phyloP scores from a whole-genome alignment of 768 basidiomycete species.

The Hericium coralloides region DNA sequence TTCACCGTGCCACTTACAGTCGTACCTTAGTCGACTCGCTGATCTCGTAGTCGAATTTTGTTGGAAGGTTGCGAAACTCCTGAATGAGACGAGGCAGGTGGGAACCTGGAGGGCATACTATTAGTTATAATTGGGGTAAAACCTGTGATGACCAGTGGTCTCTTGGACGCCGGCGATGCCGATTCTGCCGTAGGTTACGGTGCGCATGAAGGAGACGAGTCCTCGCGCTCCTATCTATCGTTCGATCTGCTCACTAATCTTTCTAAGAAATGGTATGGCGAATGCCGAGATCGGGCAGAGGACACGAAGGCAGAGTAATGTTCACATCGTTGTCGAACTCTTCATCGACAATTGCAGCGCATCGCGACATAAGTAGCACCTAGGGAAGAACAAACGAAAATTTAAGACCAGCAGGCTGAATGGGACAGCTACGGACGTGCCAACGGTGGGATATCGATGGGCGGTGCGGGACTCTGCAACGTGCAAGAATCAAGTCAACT shows the following conservation, averaged over 20 bases:
- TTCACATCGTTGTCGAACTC: slow-evolving; percentile 96
- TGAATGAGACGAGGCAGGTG: not conserved
- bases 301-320: slow-evolving; percentile 63
- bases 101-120: slow-evolving; percentile 38
- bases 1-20: too few species aligned
- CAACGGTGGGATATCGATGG: not conserved
- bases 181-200: slow-evolving; percentile 13
- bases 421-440: not conserved
- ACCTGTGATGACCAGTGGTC: slow-evolving; percentile 47
- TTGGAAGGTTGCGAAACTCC: too few species aligned
- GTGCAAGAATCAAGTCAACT: too few species aligned
- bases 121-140: slow-evolving; percentile 75
- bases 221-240: slow-evolving; percentile 19
- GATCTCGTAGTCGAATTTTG: too few species aligned
- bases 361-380: slow-evolving; percentile 50
- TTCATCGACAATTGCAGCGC: slow-evolving; percentile 55
- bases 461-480: too few species aligned
- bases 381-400: not conserved
- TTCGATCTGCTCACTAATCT: slow-evolving; percentile 33
- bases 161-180: slow-evolving; percentile 17
- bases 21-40: too few species aligned
- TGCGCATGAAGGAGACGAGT: slow-evolving; percentile 53
- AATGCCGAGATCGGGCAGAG: slow-evolving; percentile 56
- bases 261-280: slow-evolving; percentile 74
- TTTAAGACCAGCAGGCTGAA: not conserved